Evolutionary conservation across 1,139 yeast species (phyloP).

Genomic region (Yamadazyma dendronema): DNA sequence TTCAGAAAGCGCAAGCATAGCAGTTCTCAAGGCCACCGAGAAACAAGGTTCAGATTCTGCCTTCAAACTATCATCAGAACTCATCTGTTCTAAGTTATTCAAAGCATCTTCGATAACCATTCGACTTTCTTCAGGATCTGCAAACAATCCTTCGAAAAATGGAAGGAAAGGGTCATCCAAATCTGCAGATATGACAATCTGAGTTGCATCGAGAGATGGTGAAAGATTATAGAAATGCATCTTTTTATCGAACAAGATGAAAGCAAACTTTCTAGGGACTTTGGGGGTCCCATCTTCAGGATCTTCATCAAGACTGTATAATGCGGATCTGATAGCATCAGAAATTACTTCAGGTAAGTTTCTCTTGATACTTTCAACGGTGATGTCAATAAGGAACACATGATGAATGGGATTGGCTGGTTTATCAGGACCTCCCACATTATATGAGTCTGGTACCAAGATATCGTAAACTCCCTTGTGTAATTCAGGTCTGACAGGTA

Average conservation of each 20-base stretch:
- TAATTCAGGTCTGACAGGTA: conserved; percentile 68
- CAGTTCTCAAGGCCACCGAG: conserved; percentile 77
- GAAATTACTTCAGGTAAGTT: conserved; percentile 67
- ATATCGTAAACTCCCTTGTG: conserved; percentile 84
- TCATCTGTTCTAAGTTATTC: conserved; percentile 51
- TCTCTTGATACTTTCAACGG: conserved; percentile 59
- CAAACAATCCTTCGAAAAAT: conserved; percentile 73
- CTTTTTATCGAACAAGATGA: conserved; percentile 73
- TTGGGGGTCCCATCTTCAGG: conserved; percentile 15
- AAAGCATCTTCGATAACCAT: conserved; percentile 67
- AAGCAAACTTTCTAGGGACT: conserved; percentile 48
- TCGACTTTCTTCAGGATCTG: conserved; percentile 67
- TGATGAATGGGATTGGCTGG: conserved; percentile 54
- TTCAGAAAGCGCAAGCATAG: conserved; percentile 56
- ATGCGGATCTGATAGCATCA: conserved; percentile 65
- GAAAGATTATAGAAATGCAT: conserved; percentile 74
- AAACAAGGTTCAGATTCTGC: conserved; percentile 70
- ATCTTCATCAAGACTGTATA: conserved; percentile 13
- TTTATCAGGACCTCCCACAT: conserved; percentile 39
- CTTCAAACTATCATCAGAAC: conserved; percentile 33
- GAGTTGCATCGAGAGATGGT: conserved; percentile 55
- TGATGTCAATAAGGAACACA: conserved; percentile 75
- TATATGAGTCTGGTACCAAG: conserved; percentile 71
- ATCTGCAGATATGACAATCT: conserved; percentile 68
- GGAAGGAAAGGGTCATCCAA: conserved; percentile 83